Evolutionary conservation across 805 yeast species (phyloP).

Genomic region (Suhomyces faveliae): DNA sequence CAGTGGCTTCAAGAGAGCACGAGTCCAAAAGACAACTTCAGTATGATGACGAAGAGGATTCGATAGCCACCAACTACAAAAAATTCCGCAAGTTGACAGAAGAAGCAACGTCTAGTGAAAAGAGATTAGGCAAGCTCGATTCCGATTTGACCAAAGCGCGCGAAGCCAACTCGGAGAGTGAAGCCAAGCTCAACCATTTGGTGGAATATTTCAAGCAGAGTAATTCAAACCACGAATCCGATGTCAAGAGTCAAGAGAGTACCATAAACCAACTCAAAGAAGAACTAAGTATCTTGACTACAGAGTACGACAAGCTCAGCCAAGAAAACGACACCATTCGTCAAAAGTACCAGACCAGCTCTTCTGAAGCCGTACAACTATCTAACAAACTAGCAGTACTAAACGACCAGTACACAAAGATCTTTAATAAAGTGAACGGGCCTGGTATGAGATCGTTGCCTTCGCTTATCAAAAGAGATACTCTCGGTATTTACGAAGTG

Average conservation of each 20-base stretch:
- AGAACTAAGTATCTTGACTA: constrained; percentile 23
- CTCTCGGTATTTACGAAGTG: constrained; percentile 25
- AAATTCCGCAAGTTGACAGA: constrained; percentile 36
- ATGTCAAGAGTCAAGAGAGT: constrained; percentile 17
- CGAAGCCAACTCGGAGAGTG: constrained; percentile 15
- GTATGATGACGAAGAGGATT: constrained; percentile 34
- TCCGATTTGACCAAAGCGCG: constrained; percentile 23
- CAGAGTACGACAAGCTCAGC: constrained; percentile 24
- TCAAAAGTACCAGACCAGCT: constrained; percentile 32
- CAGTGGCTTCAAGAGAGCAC: neutral
- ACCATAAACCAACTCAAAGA: constrained; percentile 22
- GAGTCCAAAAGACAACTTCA: constrained; percentile 33
- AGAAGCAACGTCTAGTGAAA: constrained; percentile 31
- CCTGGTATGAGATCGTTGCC: constrained; percentile 39
- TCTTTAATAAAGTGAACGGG: constrained; percentile 26
- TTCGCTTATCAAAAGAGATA: constrained; percentile 33
- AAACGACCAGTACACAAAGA: constrained; percentile 17
- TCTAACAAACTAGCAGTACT: constrained; percentile 20
- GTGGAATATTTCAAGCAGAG: constrained; percentile 8
- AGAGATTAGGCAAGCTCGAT: constrained; percentile 32
- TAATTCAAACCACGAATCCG: neutral
- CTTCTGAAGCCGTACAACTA: constrained; percentile 32
- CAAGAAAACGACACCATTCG: constrained; percentile 31
- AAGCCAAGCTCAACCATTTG: constrained; percentile 8
- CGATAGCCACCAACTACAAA: constrained; percentile 31